A percentile compares a stretch with the other conserved stretches of the same genome.
phyloP scores from a whole-genome alignment of 495 filamentous ascomycete species.

The Tuber borchii region DNA sequence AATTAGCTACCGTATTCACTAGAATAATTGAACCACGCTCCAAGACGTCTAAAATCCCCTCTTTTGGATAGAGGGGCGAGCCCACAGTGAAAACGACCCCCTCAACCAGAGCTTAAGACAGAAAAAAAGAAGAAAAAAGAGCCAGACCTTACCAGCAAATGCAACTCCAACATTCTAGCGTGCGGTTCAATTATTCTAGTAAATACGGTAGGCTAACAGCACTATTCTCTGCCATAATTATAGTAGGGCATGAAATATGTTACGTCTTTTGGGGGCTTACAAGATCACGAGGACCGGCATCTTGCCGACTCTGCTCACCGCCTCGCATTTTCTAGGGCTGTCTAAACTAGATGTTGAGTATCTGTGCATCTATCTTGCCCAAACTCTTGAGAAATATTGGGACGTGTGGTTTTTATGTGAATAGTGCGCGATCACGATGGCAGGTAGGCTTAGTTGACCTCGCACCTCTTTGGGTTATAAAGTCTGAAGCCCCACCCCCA shows the following conservation, averaged over 20 bases:
- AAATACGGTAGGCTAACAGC: neutral
- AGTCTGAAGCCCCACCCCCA: neutral
- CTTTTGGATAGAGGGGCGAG: no score
- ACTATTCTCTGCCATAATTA: neutral
- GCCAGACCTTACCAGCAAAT: no score
- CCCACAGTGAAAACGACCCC: no score
- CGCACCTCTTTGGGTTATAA: neutral
- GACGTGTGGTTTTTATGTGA: neutral
- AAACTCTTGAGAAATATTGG: neutral
- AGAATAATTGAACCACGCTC: no score
- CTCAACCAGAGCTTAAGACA: no score
- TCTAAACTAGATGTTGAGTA: neutral
- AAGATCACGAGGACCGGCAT: neutral
- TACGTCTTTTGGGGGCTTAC: neutral
- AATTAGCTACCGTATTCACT: no score
- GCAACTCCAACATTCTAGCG: no score
- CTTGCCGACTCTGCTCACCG: neutral
- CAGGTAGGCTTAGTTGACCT: neutral
- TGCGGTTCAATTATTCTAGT: no score
- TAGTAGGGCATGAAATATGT: neutral
- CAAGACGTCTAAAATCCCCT: no score
- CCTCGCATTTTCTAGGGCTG: neutral
- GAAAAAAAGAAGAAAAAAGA: no score
- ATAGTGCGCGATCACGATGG: neutral
- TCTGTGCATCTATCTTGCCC: neutral